These are phyloP conservation scores for Ceratonia siliqua DNA, from an alignment of 306 rosid genomes.

Conservation along the genomic window DNA sequence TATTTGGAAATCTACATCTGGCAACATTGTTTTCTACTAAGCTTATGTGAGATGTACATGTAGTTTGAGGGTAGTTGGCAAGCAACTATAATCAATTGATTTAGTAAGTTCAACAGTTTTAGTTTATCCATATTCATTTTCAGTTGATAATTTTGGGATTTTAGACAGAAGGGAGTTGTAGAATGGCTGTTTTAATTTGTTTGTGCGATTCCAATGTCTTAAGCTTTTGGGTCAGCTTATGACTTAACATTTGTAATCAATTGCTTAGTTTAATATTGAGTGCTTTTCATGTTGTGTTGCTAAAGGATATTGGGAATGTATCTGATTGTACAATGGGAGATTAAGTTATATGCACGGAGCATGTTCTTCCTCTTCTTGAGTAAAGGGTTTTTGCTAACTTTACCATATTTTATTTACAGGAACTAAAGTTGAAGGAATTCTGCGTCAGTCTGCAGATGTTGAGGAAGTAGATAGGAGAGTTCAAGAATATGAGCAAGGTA, in stretches of 20 bases:
- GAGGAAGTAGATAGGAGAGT: conserved; percentile 98
- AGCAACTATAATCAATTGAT: background rate
- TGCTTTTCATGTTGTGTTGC: background rate
- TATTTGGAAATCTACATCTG: background rate
- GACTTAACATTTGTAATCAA: background rate
- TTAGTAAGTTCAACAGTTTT: background rate
- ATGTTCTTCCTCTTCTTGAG: background rate
- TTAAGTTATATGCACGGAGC: background rate
- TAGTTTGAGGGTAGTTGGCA: background rate
- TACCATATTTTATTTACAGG: conserved; percentile 47
- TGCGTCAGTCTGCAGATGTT: conserved; percentile 96
- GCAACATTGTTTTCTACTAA: background rate
- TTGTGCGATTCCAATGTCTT: background rate
- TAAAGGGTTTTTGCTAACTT: conserved; percentile 21
- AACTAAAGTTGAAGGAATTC: conserved; percentile 84
- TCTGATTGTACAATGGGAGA: background rate
- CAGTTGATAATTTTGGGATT: background rate
- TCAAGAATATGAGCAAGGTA: conserved; percentile 97
- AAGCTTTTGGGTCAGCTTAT: background rate
- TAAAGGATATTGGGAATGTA: conserved; percentile 19
- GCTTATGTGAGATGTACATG: background rate
- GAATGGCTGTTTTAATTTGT: background rate
- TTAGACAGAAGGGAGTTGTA: background rate
- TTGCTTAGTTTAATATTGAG: background rate
- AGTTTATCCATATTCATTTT: background rate